These are phyloP conservation scores for Ogataea pignaliae DNA, from an alignment of 805 yeast genomes.

Conservation along the genomic window DNA sequence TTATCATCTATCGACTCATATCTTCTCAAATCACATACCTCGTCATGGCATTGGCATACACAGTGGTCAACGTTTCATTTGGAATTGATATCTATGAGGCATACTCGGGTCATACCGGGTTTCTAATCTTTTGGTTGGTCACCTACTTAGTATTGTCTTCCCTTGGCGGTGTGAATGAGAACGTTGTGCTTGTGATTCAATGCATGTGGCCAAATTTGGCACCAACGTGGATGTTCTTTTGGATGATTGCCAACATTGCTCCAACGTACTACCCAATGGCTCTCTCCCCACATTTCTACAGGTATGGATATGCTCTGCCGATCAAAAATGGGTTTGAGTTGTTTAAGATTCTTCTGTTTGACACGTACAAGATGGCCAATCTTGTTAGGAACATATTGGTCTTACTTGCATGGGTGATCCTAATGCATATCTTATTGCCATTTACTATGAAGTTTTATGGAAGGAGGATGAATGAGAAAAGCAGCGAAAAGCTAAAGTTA, in stretches of 20 bases:
- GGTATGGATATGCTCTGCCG: conserved; percentile 67
- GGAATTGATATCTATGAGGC: conserved; percentile 55
- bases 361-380: conserved; percentile 45
- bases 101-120: conserved; percentile 57
- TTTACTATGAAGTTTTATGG: conserved; percentile 23
- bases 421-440: conserved; percentile 42
- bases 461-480: conserved; percentile 9
- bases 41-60: conserved; percentile 51
- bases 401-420: conserved; percentile 52
- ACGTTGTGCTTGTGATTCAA: conserved; percentile 46
- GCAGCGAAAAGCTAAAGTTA: conserved; percentile 9
- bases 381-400: conserved; percentile 61
- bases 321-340: conserved; percentile 56
- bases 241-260: conserved; percentile 62
- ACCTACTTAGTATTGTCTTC: conserved; percentile 62
- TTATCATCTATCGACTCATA: conserved; percentile 45
- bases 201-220: conserved; percentile 50
- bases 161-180: conserved; percentile 67
- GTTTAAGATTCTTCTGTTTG: conserved; percentile 51
- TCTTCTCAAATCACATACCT: conserved; percentile 48
- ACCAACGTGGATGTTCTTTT: conserved; percentile 64
- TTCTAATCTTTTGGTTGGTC: conserved; percentile 64
- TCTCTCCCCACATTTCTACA: conserved; percentile 46
- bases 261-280: conserved; percentile 60
- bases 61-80: conserved; percentile 59